Evolutionary conservation across 306 rosid species (phyloP), one percentile per base, ranked within the genome.

Genomic region (Sesbania bispinosa): DNA sequence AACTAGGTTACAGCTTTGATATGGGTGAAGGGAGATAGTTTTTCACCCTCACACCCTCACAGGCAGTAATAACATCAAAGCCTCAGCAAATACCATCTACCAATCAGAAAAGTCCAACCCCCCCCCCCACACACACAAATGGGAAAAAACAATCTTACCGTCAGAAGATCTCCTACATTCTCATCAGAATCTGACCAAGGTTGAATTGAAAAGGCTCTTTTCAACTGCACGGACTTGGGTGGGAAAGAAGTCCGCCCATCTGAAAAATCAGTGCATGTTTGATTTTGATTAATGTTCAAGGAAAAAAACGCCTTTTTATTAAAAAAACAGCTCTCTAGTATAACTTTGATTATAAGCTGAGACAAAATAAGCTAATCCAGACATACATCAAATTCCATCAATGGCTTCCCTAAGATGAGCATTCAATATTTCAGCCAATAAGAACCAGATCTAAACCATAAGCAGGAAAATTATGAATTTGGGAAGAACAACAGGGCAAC

Each of bases 101-200:
- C 33, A 69, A 4, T 21, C 43, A 79, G 46, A 42, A 73, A 70
- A 62, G 35, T 29, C 10, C 0, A 30, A 10, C 7, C n/a, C n/a
- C n/a, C n/a, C n/a, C n/a, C n/a, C n/a, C n/a, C n/a, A n/a, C n/a
- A 33, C 6, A 11, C 0, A 47, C 15, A 74, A n/a, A n/a, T n/a
- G n/a, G 19, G 46, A 67, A 6, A 46, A 29, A 35, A 14, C 48
- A 59, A 57, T 62, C 90, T 77, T 80, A 90, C 96, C 96, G 86
- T 88, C 45, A 90, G 82, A 79, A 90, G 93, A 67, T 86, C 81
- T 33, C 90, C 96, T 18, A 84, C 23, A 18, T 81, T 86, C 60
- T 86, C 90, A 36, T 90, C 90, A 61, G 92, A 86, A 78, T 84
- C 88, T 63, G 69, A 75, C 96, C 96, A 90, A 42, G 96, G 96